A percentile compares a stretch with the other conserved stretches of the same genome.
These are phyloP conservation scores for Aspergillus vadensis DNA, from an alignment of 2,329 filamentous ascomycete genomes.

Conservation along the genomic window DNA sequence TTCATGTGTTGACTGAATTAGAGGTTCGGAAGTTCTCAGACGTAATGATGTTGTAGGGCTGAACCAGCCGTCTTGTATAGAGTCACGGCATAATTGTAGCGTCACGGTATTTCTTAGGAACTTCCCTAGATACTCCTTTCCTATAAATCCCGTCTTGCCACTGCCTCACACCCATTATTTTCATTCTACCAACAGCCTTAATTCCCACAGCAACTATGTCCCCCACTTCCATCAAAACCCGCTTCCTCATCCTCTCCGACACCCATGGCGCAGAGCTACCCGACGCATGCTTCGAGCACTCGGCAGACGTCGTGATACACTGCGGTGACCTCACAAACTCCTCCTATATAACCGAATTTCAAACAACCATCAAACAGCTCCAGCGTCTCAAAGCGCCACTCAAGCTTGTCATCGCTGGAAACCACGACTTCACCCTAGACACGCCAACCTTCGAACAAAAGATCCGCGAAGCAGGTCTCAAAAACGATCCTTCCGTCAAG, in stretches of 20 bases:
- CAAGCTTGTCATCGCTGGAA: conserved; percentile 59
- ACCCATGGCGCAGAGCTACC: conserved; percentile 42
- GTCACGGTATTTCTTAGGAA: too few species aligned
- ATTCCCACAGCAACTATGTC: too few species aligned
- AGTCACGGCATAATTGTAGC: too few species aligned
- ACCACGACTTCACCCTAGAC: conserved; percentile 55
- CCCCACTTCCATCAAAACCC: conserved; percentile 36
- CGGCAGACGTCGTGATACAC: conserved; percentile 54
- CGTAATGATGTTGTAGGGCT: too few species aligned
- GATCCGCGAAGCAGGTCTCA: conserved; percentile 30
- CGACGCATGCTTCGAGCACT: conserved; percentile 29
- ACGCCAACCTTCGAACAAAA: conserved; percentile 39
- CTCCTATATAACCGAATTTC: conserved; percentile 47
- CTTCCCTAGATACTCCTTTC: too few species aligned
- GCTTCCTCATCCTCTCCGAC: conserved; percentile 51
- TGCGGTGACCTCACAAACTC: conserved; percentile 56
- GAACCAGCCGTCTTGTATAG: too few species aligned
- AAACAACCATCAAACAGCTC: conserved; percentile 47
- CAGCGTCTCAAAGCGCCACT: conserved; percentile 49
- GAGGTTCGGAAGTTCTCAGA: too few species aligned
- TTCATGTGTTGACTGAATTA: too few species aligned
- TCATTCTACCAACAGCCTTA: too few species aligned
- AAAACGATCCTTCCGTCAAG: conserved; percentile 27
- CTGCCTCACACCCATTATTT: too few species aligned
- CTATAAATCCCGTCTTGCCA: too few species aligned